Base-by-base conservation (phyloP, 495 filamentous ascomycete genomes). In the Penicillium flavigenum region DNA sequence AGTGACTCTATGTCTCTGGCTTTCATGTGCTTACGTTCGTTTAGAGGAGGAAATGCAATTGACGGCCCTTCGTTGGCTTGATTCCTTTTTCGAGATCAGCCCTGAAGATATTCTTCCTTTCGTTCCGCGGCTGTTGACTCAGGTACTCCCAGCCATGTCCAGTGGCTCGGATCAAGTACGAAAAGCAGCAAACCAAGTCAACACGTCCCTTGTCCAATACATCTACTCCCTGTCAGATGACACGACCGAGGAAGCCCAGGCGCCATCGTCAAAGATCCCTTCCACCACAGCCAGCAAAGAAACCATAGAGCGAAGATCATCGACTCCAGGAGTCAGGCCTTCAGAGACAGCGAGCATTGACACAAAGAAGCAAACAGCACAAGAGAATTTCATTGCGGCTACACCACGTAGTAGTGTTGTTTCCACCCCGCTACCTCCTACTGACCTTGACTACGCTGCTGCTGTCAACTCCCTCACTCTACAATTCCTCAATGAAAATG, bases 101-200 rank as follows among this genome's bases (percentile, higher is more conserved):
- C 93, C 94, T 5, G 95, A 96, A 68, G 95, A 98, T 61, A 93
- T 99, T n/a, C 81, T 99, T 36, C 87, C 87, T 2, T 98, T 98
- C 69, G 92, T 96, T 2, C 95, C 95, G 14, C 86, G 90, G 50
- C 85, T 99, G 43, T 74, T 99, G 36, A 90, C 91, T 2, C 91
- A 96, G 64, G 87, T 99, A 8, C 82, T 99, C 11, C 95, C 95
- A 17, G 92, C 91, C 20, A 91, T 99, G 85, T 90, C 93, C 8
- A 95, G 91, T 66, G 89, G 88, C 53, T 86, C 92, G 0, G 92
- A 96, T 57, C 79, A 85, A 53, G 95, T 99, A 56, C 87, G 92
- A 46, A 86, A 90, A 64, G 91, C 92, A 29, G 95, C 95, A 49
- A 87, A 84, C 42, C 82, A 87, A 64, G 92, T 98, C 56, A 98